Evolutionary conservation across 305 asterid genomes (phyloP), one percentile per base, ranked within the genome.

Genomic region (Plantago rigida): DNA sequence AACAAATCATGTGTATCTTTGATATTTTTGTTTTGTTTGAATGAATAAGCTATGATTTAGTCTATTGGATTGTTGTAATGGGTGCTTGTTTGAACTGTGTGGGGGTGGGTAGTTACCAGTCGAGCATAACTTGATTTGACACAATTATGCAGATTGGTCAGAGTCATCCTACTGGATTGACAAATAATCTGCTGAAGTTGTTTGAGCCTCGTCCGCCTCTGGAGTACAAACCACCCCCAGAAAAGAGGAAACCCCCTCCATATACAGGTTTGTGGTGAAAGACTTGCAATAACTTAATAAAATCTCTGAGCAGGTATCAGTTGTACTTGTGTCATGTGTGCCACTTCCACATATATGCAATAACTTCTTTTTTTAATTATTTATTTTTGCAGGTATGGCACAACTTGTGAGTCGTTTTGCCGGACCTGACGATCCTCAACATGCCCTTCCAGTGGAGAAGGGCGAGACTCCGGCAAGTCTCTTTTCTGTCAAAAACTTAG

Each of bases 161-260:
- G 78, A 83, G 94, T 76, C 99, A 92, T 75, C 93, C 96, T 15
- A 92, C 99, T 71, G 99, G 96, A 39, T 82, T 92, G 68, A 92
- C 99, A 1, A 46, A 81, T 3, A 86, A 79, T 75, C 87, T 92
- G 55, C 81, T 92, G 75, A 92, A 88, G 72, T 64, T 92, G 61
- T 92, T 92, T 74, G 96, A 92, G 77, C 87, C 99, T 2, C 96
- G 96, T 13, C 95, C 87, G 5, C 96, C 99, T 52, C 78, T 92
- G 86, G 99, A 92, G 60, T 88, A 67, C 72, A 92, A 88, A 76
- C 94, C 93, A 49, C 95, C 94, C 63, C 93, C 94, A 0, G 96
- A 92, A 75, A 92, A 88, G 90, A 84, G 95, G 75, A 92, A 86
- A 74, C 88, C 89, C 65, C 99, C 83, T 28, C 79, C 91, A 3